These are phyloP conservation scores for Boletellus deceptivus DNA, from an alignment of 1,284 basidiomycete genomes.

Conservation along the genomic window DNA sequence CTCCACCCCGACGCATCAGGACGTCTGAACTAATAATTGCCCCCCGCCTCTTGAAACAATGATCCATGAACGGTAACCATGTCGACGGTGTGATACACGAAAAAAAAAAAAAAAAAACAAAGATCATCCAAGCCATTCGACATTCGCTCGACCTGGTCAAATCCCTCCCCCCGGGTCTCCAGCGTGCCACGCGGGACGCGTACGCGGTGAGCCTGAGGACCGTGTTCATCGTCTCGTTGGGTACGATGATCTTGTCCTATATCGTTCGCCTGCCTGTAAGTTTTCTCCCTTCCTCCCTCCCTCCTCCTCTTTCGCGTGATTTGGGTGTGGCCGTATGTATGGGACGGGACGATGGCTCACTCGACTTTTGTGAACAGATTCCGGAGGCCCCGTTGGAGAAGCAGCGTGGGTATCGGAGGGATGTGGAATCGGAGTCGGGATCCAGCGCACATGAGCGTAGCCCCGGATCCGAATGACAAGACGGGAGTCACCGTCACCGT, in stretches of 20 bases:
- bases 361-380: conserved; percentile 1
- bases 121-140: conserved; percentile 13
- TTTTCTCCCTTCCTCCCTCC: neutral
- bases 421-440: conserved; percentile 6
- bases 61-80: too few relatives aligned
- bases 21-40: too few relatives aligned
- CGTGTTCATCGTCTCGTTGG: conserved; percentile 11
- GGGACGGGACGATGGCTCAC: too few relatives aligned
- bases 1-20: too few relatives aligned
- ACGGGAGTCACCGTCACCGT: too few relatives aligned
- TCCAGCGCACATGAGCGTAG: too few relatives aligned
- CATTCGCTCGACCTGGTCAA: conserved; percentile 11
- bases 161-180: conserved; percentile 11
- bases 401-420: neutral
- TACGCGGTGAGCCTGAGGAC: conserved; percentile 11
- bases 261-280: conserved; percentile 11
- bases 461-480: too few relatives aligned
- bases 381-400: conserved; percentile 4
- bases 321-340: neutral
- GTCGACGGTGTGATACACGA: too few relatives aligned
- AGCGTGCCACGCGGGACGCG: conserved; percentile 10
- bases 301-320: too few relatives aligned
- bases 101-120: neutral
- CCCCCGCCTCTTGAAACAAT: too few relatives aligned
- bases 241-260: conserved; percentile 5